These are phyloP conservation scores for Capsicum rhomboideum DNA, from an alignment of 257 asterid species.

Conservation along the genomic window DNA sequence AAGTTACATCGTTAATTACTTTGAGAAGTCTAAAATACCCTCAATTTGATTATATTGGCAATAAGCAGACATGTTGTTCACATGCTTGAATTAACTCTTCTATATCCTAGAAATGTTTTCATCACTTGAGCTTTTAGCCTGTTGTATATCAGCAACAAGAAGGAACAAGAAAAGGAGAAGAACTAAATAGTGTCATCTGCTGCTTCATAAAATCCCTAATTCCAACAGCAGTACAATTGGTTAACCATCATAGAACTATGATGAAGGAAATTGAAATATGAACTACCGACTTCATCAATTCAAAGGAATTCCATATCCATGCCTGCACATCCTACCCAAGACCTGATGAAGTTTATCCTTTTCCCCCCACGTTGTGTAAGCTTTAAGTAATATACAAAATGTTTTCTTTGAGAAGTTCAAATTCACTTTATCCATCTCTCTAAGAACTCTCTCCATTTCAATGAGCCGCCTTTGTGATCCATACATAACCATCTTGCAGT, in stretches of 20 bases:
- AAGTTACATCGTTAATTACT: neutral
- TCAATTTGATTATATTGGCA: neutral
- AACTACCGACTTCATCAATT: conserved; percentile 11
- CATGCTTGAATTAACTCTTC: neutral
- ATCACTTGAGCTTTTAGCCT: neutral
- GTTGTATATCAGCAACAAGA: neutral
- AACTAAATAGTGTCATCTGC: neutral
- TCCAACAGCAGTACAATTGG: neutral
- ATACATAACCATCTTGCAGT: conserved; percentile 81
- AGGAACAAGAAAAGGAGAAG: neutral
- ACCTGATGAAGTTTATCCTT: conserved; percentile 52
- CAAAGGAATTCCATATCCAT: conserved; percentile 38
- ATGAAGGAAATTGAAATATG: neutral
- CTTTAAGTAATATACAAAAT: conserved; percentile 45
- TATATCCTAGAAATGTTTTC: neutral
- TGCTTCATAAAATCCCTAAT: neutral
- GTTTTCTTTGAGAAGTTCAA: conserved; percentile 47
- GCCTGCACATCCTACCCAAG: conserved; percentile 58
- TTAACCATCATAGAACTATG: neutral
- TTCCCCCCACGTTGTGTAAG: conserved; percentile 44
- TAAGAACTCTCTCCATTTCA: conserved; percentile 82
- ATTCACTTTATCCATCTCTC: conserved; percentile 57
- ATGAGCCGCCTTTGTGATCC: conserved; percentile 47
- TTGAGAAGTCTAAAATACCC: neutral
- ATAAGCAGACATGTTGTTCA: neutral